Percentiles rank a stretch among this genome's conserved stretches.
phyloP scores from a whole-genome alignment of 306 rosid genomes.

The Echinosophora koreensis region DNA sequence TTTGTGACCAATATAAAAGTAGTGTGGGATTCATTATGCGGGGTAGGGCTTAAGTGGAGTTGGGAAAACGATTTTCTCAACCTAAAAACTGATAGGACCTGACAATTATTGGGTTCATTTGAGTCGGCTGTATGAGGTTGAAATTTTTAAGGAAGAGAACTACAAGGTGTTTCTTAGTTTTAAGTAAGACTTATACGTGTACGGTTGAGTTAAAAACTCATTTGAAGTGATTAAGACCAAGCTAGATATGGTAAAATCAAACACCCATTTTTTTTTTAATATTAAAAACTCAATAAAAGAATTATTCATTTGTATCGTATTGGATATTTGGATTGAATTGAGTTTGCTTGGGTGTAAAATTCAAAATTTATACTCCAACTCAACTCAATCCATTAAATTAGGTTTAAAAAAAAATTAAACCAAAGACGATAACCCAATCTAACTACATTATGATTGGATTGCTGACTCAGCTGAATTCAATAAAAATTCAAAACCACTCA shows the following conservation, averaged over 20 bases:
- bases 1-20: too few species aligned
- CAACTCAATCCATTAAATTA: not conserved
- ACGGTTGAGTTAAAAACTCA: too few species aligned
- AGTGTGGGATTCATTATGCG: not conserved
- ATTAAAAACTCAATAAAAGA: too few species aligned
- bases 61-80: not conserved
- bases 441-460: not conserved
- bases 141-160: not conserved
- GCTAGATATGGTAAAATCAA: too few species aligned
- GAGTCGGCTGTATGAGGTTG: not conserved
- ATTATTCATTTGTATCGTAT: too few species aligned
- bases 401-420: not conserved
- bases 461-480: conserved; percentile 17
- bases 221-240: too few species aligned
- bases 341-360: too few species aligned
- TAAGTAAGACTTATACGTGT: too few species aligned
- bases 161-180: too few species aligned
- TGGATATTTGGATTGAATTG: too few species aligned
- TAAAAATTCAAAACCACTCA: not conserved
- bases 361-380: too few species aligned
- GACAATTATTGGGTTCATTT: not conserved
- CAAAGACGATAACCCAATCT: not conserved
- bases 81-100: not conserved
- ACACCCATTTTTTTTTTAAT: too few species aligned
- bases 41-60: not conserved